These are phyloP conservation scores for Viola pubescens DNA, from an alignment of 441 rosid species.

Conservation along the genomic window DNA sequence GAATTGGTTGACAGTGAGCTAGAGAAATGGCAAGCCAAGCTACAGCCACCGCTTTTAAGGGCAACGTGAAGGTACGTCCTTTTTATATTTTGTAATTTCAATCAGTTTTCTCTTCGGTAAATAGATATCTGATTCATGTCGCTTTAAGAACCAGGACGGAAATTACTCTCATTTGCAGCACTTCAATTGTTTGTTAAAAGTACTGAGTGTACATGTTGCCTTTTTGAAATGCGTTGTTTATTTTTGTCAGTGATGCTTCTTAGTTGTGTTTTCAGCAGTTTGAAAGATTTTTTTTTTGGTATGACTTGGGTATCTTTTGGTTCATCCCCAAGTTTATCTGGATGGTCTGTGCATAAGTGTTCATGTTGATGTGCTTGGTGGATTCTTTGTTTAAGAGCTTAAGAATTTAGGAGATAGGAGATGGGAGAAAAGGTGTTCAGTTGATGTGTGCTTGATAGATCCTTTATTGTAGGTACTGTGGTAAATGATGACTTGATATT, in stretches of 20 bases:
- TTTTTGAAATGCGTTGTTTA: too few relatives aligned
- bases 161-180: conserved; percentile 3
- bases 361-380: neutral
- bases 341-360: too few relatives aligned
- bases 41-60: conserved; percentile 46
- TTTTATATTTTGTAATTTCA: neutral
- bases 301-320: too few relatives aligned
- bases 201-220: neutral
- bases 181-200: conserved; percentile 31
- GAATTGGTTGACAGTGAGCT: neutral
- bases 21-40: conserved; percentile 63
- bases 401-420: too few relatives aligned
- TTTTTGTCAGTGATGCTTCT: too few relatives aligned
- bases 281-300: too few relatives aligned
- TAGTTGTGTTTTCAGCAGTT: too few relatives aligned
- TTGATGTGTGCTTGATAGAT: too few relatives aligned
- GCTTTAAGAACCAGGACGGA: neutral
- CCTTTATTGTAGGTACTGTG: neutral
- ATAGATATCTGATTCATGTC: neutral
- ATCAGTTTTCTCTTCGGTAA: neutral
- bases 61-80: conserved; percentile 59
- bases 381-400: neutral
- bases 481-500: conserved; percentile 11
- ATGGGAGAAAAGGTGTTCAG: too few relatives aligned
- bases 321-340: too few relatives aligned